phyloP scores from a whole-genome alignment of 495 filamentous ascomycete species.

The Daldinia loculata region DNA sequence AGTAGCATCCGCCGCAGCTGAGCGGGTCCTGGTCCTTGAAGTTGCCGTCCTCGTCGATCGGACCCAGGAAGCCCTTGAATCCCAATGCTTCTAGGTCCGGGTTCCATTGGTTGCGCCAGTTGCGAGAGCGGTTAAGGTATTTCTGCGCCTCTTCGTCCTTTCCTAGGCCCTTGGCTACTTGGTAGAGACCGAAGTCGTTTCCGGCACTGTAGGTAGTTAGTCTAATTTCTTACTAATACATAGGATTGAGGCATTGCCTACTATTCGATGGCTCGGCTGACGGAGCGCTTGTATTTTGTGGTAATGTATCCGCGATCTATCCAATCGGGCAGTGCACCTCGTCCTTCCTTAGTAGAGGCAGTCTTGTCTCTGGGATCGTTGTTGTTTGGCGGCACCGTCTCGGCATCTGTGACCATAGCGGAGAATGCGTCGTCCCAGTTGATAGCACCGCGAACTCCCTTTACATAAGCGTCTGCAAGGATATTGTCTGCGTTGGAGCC shows the following conservation, averaged over 20 bases:
- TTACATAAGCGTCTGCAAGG: conserved; percentile 78
- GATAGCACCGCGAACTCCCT: conserved; percentile 68
- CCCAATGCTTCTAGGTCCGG: conserved; percentile 60
- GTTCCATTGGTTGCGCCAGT: conserved; percentile 82
- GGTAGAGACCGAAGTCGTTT: conserved; percentile 73
- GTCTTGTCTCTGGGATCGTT: conserved; percentile 67
- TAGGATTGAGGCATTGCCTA: conserved; percentile 26
- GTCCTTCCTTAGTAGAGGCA: conserved; percentile 73
- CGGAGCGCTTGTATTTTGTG: conserved; percentile 66
- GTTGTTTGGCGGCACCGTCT: conserved; percentile 66
- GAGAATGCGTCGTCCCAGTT: conserved; percentile 75
- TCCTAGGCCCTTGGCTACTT: conserved; percentile 66
- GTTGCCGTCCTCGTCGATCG: conserved; percentile 60
- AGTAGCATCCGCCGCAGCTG: conserved; percentile 74
- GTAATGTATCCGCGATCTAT: conserved; percentile 70
- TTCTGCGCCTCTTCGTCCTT: conserved; percentile 61
- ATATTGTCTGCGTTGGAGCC: conserved; percentile 79
- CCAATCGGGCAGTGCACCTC: conserved; percentile 78
- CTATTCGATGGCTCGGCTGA: conserved; percentile 75
- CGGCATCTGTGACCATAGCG: conserved; percentile 77
- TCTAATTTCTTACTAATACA: not conserved
- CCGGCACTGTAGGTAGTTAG: conserved; percentile 45
- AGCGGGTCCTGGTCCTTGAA: conserved; percentile 69
- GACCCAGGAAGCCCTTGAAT: conserved; percentile 73
- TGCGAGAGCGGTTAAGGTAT: conserved; percentile 70